Base-by-base conservation (phyloP, 768 basidiomycete genomes). In the Boletus reticuloceps region DNA sequence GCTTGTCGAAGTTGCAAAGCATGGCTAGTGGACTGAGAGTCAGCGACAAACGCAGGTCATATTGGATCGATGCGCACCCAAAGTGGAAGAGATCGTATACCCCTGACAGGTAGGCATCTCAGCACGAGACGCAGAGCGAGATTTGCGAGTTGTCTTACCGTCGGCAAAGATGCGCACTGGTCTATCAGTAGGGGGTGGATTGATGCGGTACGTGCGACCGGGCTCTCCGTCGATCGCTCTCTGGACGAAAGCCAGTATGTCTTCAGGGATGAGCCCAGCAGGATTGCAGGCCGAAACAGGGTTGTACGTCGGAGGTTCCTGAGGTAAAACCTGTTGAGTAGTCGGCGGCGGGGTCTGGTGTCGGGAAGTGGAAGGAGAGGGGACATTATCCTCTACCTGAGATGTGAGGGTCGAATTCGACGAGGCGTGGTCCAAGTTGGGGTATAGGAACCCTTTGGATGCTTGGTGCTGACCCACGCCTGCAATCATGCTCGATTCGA, bases 1-100 rank as follows among this genome's bases (percentile, higher is more conserved):
- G 96, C 94, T 75, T 99, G 97, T 27, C 96, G 89, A 31, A 98
- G 80, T 72, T 98, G 96, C 17, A 98, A 78, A 1, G 95, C 92
- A 75, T 98, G 95, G 6, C 94, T 96, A 68, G 50, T 42, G 25
- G 11, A 22, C n/a, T 9, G 22, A 19, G 40, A 43, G 34, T 63
- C 56, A 56, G 59, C 46, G 12, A 42, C 48, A 37, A 44, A 41
- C 47, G 10, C 13, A 25, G 27, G 25, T n/a, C 38, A 20, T 27
- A n/a, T 8, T 27, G 31, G 12, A 60, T 48, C 42, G 31, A 37
- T 53, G 69, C 82, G 60, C 70, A 93, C 91, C 91, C 91, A 71
- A 93, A 98, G 71, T 98, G 96, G 74, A 98, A 96, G 50, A 99
- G 80, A 73, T 99, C 97, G 66, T 98, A 99, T 12, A 98, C 96